A percentile compares a stretch with the other conserved stretches of the same genome.
Conservation (phyloP, 2,329 filamentous ascomycete species). For the Cryphonectria radicalis region DNA sequence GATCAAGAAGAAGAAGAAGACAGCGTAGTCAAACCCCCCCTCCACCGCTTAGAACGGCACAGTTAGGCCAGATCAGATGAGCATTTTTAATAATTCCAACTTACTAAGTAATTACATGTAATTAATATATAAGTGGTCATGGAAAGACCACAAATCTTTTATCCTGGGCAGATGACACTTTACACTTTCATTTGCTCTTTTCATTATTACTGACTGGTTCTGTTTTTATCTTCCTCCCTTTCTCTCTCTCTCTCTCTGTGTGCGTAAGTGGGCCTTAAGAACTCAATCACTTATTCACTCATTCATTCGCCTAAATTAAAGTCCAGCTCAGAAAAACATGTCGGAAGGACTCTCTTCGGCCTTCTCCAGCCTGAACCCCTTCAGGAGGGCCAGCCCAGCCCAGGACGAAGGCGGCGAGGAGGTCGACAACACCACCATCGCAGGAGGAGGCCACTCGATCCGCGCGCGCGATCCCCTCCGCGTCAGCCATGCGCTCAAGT, state of each 20-base stretch:
- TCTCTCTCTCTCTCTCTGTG: no score
- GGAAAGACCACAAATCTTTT: background rate
- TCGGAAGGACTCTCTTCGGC: constrained; percentile 17
- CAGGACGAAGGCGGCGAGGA: constrained; percentile 59
- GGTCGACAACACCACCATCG: constrained; percentile 55
- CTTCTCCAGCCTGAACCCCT: constrained; percentile 46
- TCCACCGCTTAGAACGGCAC: background rate
- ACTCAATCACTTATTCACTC: background rate
- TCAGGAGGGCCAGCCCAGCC: constrained; percentile 35
- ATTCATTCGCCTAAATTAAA: background rate
- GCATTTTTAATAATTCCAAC: background rate
- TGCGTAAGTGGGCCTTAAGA: background rate
- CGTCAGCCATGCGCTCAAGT: constrained; percentile 62
- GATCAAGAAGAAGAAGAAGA: background rate
- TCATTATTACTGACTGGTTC: no score
- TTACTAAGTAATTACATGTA: background rate
- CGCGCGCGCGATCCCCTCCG: constrained; percentile 56
- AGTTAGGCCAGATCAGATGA: background rate
- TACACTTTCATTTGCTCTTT: no score
- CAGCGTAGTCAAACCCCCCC: background rate
- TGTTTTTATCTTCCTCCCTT: no score
- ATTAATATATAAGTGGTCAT: background rate
- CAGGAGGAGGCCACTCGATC: constrained; percentile 60
- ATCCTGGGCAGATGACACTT: background rate
- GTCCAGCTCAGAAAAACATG: constrained; percentile 12